Percentiles rank a stretch among this genome's conserved stretches.
Evolutionary conservation across 1,284 basidiomycete genomes (phyloP).

Genomic region (Pseudozyma flocculosa): DNA sequence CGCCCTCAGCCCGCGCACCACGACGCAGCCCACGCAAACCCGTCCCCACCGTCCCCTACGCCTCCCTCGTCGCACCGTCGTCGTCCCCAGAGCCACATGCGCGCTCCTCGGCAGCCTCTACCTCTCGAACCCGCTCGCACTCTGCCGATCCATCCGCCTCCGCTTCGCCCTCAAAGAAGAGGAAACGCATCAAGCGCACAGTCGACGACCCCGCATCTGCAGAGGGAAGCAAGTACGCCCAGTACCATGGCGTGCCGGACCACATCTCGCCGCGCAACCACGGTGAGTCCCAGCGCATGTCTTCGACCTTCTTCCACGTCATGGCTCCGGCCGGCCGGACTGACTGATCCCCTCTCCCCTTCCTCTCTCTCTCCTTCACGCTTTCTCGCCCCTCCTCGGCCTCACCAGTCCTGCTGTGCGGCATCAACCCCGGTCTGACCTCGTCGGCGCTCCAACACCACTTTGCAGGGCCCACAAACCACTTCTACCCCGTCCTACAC

Average conservation of each 20-base stretch:
- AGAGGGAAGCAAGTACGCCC: conserved; percentile 22
- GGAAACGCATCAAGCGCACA: conserved; percentile 21
- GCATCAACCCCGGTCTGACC: conserved; percentile 42
- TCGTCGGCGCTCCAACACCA: conserved; percentile 24
- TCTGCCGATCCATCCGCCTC: too few species aligned
- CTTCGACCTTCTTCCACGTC: too few species aligned
- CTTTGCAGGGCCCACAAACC: conserved; percentile 37
- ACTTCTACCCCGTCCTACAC: conserved; percentile 34
- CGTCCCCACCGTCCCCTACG: too few species aligned
- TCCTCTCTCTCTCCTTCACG: too few species aligned
- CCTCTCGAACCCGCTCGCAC: too few species aligned
- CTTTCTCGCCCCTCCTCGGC: background rate
- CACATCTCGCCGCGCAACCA: conserved; percentile 21
- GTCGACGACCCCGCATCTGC: conserved; percentile 33
- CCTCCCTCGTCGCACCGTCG: too few species aligned
- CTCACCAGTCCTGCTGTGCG: conserved; percentile 26
- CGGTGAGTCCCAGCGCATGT: conserved; percentile 1
- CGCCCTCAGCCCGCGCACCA: too few species aligned
- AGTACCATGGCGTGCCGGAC: conserved; percentile 22
- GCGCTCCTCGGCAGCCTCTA: too few species aligned
- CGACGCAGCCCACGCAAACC: too few species aligned
- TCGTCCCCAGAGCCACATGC: too few species aligned
- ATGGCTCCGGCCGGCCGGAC: too few species aligned
- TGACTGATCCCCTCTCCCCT: too few species aligned
- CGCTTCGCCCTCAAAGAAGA: background rate